Conservation (phyloP, 169 alveolate species). For the Neospora caninum region DNA sequence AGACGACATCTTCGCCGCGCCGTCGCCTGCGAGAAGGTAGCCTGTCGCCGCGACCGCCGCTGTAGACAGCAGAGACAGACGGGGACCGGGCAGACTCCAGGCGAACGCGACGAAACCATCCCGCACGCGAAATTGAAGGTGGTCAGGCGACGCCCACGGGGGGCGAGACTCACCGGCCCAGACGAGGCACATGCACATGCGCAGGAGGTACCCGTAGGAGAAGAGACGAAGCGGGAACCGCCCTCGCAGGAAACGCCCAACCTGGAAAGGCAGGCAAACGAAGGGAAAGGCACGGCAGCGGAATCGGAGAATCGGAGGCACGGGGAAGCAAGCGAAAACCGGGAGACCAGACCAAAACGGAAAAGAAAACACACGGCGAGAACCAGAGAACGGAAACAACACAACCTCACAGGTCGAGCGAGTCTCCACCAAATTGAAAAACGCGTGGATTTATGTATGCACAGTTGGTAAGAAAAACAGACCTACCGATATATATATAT, state of each 20-base stretch:
- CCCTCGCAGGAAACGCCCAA: not conserved
- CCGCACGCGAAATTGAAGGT: not conserved
- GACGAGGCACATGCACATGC: slow-evolving; percentile 43
- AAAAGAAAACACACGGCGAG: not conserved
- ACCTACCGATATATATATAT: not conserved
- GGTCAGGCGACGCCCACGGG: not conserved
- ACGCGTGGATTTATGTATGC: not conserved
- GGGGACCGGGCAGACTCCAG: not conserved
- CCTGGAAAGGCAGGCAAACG: slow-evolving; percentile 14
- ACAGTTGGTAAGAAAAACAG: not conserved
- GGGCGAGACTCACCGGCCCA: slow-evolving; percentile 20
- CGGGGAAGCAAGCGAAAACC: not conserved
- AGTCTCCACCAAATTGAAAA: too few relatives aligned
- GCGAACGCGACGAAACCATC: not conserved
- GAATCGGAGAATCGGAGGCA: not conserved
- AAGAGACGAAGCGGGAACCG: slow-evolving; percentile 28
- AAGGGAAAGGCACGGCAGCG: not conserved
- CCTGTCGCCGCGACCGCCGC: slow-evolving; percentile 4
- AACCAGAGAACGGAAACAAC: too few relatives aligned
- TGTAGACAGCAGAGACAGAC: not conserved
- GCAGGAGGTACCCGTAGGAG: slow-evolving; percentile 35
- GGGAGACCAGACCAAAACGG: not conserved
- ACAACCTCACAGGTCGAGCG: too few relatives aligned
- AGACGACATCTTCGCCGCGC: not conserved
- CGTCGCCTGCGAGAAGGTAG: not conserved